These are phyloP conservation scores for Gymnopus androsaceus DNA, from an alignment of 1,284 basidiomycete genomes.

Conservation along the genomic window DNA sequence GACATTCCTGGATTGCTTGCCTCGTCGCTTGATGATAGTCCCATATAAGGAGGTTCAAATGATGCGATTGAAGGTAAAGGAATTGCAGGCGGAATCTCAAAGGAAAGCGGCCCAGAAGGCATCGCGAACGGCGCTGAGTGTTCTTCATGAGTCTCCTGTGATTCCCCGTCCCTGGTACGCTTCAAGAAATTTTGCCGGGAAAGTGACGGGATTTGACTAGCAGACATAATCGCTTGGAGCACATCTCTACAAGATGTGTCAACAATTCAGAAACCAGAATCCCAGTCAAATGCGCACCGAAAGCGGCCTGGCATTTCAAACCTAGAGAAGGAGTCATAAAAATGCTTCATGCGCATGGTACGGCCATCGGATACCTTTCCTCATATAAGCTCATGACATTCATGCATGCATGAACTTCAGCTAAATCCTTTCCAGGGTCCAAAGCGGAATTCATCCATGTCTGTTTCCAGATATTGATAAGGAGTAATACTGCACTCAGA, in stretches of 20 bases:
- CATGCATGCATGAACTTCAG: constrained; percentile 70
- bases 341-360: background rate
- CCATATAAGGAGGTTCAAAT: background rate
- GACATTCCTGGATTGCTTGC: background rate
- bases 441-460: constrained; percentile 51
- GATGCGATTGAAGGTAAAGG: background rate
- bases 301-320: constrained; percentile 5
- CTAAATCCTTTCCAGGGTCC: constrained; percentile 59
- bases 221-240: constrained; percentile 1
- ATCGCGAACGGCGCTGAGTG: background rate
- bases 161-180: background rate
- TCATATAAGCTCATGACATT: constrained; percentile 49
- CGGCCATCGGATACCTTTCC: constrained; percentile 27
- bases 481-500: constrained; percentile 54
- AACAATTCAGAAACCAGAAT: background rate
- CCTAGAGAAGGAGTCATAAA: background rate
- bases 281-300: background rate
- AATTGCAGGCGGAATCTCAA: too few relatives aligned
- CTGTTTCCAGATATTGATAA: constrained; percentile 75
- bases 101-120: background rate
- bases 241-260: background rate
- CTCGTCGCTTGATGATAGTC: background rate
- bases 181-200: background rate
- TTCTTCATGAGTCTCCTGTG: background rate
- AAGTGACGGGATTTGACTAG: constrained; percentile 2